phyloP scores from a whole-genome alignment of 768 basidiomycete genomes.

The Leccinellum rugosiceps region DNA sequence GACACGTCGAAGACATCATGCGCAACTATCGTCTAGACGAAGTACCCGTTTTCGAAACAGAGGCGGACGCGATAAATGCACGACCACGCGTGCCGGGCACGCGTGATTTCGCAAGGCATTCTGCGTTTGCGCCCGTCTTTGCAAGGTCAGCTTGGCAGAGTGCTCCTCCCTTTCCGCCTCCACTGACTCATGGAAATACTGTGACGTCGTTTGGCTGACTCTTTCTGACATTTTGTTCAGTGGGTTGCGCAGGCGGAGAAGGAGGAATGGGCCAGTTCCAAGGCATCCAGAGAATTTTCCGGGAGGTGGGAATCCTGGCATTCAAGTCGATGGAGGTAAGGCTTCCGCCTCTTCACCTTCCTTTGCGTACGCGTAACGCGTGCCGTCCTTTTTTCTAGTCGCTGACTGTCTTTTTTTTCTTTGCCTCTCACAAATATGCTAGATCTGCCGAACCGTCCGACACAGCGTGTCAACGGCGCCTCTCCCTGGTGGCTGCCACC shows the following conservation, averaged over 20 bases:
- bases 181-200: constrained; percentile 3
- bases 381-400: not conserved
- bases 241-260: not conserved
- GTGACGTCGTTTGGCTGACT: constrained; percentile 4
- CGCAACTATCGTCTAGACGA: constrained; percentile 19
- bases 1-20: constrained; percentile 19
- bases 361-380: not conserved
- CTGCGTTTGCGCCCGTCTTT: constrained; percentile 22
- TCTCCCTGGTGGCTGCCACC: constrained; percentile 12
- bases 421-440: not conserved
- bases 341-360: not conserved
- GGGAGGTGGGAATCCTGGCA: constrained; percentile 17
- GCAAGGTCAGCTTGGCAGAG: not conserved
- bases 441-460: constrained; percentile 5
- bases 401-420: constrained; percentile 1
- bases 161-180: not conserved
- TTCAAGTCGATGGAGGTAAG: constrained; percentile 17
- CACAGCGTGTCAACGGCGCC: not conserved
- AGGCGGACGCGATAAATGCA: not conserved
- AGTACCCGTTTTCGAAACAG: constrained; percentile 12
- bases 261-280: not conserved
- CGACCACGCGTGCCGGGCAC: constrained; percentile 4
- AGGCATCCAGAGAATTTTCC: constrained; percentile 13
- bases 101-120: constrained; percentile 13
- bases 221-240: constrained; percentile 9